Base-by-base conservation (phyloP, 2,329 filamentous ascomycete genomes). In the Cephalotrichum gorgonifer region DNA sequence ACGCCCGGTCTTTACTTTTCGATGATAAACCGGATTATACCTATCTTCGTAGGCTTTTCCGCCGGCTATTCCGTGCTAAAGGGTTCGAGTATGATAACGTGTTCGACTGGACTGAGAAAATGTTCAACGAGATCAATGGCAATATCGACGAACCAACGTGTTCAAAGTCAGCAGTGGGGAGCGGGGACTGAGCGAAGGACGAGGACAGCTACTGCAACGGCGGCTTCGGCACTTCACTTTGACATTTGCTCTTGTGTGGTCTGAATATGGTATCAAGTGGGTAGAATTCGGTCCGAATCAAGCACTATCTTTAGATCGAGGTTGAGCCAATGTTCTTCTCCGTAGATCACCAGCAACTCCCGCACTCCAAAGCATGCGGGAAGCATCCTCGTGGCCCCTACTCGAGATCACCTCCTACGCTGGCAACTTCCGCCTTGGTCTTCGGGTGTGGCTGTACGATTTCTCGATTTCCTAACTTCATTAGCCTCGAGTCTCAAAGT, bases 11-110 rank as follows among this genome's bases (percentile, higher is more conserved):
- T 45, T 78, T 87, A 52, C 77, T 78, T 59, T 86, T 86, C 65
- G 79, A 85, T 17, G 17, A 35, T 25, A 33, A 25, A 45, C 28
- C 28, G 6, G 22, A 48, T 27, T 88, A 88, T 69, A 81, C 78
- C 8, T 86, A 86, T 68, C 78, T 87, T 48, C 79, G 82, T 63
- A 83, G 82, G 74, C 85, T 86, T 63, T 87, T 88, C 76, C 78
- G 81, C 54, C 78, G 84, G 59, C 73, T 86, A 50, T 86, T 86
- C 62, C 77, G 81, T 55, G 76, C 81, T 51, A 77, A 84, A 62
- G 83, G 83, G 46, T 86, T 86, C 74, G 79, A 85, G 66, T 85
- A 86, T 64, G 83, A 88, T 68, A 85, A 87, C 58, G 81, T 87
- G 54, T 87, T 86, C 60, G 83, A 88, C 69, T 87, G 83, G 84